Conservation (phyloP, 108 stramenopile species). For the Aurantiochytrium sp. region DNA sequence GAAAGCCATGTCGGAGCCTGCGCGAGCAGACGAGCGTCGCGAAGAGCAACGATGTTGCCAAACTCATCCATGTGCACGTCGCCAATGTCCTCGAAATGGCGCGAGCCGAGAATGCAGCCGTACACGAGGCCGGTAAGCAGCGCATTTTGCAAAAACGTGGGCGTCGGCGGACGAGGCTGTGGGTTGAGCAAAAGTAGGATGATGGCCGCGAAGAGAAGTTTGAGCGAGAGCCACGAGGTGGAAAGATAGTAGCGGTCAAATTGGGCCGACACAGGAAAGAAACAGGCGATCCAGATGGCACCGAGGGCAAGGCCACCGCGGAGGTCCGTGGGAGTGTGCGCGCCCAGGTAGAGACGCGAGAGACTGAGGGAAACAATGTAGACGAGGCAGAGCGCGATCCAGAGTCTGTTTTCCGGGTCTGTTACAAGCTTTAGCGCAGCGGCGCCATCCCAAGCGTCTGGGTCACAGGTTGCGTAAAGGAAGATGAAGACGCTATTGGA, state of each 20-base stretch:
- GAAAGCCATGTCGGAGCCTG: background rate
- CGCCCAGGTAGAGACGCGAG: background rate
- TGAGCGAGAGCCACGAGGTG: background rate
- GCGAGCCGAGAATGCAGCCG: background rate
- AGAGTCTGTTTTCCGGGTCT: background rate
- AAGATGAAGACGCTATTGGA: background rate
- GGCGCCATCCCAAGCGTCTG: background rate
- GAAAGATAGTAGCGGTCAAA: background rate
- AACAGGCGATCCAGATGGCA: background rate
- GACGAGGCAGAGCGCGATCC: background rate
- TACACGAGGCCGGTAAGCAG: background rate
- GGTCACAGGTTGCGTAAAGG: background rate
- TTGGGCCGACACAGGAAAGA: background rate
- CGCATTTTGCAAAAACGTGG: conserved; percentile 2
- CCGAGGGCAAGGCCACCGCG: conserved; percentile 11
- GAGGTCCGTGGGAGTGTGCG: background rate
- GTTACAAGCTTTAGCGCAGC: background rate
- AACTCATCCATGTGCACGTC: background rate
- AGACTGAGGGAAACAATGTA: background rate
- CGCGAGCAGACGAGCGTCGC: background rate
- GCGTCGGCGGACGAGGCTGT: background rate
- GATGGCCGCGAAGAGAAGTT: background rate
- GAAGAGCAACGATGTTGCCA: background rate
- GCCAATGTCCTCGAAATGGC: background rate
- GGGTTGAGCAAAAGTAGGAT: background rate